Conservation (phyloP, 441 rosid genomes). For the Syzygium syzygioides region DNA sequence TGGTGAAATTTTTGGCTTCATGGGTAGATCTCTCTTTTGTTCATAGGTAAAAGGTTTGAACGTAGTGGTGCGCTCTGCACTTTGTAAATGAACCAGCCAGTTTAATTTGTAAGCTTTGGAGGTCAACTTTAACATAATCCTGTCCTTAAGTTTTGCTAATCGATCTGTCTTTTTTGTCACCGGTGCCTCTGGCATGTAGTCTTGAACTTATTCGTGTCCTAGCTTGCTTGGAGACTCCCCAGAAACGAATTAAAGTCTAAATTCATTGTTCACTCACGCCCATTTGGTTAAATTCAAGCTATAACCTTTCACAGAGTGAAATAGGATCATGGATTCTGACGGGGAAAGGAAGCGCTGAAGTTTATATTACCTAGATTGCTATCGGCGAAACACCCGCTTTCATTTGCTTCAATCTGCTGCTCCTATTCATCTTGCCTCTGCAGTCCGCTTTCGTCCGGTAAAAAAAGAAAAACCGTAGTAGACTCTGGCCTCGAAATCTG, state of each 20-base stretch:
- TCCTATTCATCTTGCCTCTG: background rate
- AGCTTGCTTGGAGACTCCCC: background rate
- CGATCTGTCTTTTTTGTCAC: background rate
- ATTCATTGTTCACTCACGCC: background rate
- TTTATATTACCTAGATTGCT: background rate
- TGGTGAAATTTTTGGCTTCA: slow-evolving; percentile 40
- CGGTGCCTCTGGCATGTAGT: background rate
- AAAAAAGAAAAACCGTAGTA: background rate
- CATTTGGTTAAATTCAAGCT: background rate
- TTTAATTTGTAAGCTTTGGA: slow-evolving; percentile 21
- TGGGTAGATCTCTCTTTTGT: background rate
- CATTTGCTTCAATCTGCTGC: background rate
- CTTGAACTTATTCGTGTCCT: background rate
- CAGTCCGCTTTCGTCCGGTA: background rate
- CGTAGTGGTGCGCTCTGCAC: slow-evolving; percentile 12
- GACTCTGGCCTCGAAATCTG: background rate
- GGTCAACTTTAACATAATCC: background rate
- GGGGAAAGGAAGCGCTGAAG: background rate
- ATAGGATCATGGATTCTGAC: background rate
- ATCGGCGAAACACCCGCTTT: background rate
- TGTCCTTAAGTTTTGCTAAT: background rate
- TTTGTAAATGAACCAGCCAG: slow-evolving; percentile 38
- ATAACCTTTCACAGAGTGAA: background rate
- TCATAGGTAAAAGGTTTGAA: slow-evolving; percentile 8
- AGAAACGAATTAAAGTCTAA: background rate